phyloP scores from a whole-genome alignment of 768 basidiomycete species.

The Ephemerocybe angulata region DNA sequence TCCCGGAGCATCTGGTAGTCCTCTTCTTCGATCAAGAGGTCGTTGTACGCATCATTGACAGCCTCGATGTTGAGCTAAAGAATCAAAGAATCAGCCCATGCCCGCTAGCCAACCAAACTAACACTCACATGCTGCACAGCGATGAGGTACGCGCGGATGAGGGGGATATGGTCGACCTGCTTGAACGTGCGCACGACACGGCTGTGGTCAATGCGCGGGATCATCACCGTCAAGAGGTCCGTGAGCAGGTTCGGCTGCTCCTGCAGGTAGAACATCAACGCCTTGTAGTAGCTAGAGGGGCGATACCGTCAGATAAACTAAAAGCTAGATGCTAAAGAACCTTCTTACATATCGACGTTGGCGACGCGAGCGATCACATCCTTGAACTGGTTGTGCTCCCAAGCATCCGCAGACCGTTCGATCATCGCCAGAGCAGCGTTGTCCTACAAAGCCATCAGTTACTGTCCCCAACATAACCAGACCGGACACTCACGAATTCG shows the following conservation, averaged over 20 bases:
- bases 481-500: constrained; percentile 62
- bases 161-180: constrained; percentile 91
- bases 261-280: constrained; percentile 89
- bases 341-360: constrained; percentile 88
- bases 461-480: neutral
- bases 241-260: constrained; percentile 92
- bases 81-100: constrained; percentile 2
- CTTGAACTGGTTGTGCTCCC: constrained; percentile 99
- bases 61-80: constrained; percentile 88
- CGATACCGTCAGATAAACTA: constrained; percentile 8
- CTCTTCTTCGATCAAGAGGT: constrained; percentile 97
- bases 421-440: constrained; percentile 99
- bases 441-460: constrained; percentile 47
- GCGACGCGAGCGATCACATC: constrained; percentile 95
- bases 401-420: constrained; percentile 95
- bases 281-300: constrained; percentile 80
- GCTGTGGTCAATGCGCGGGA: constrained; percentile 90
- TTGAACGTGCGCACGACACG: constrained; percentile 96
- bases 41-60: constrained; percentile 97
- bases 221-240: constrained; percentile 88
- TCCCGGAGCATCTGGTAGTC: constrained; percentile 97
- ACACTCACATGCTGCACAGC: constrained; percentile 84
- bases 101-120: neutral
- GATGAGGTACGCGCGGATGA: constrained; percentile 94
- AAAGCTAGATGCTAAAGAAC: neutral